These are phyloP conservation scores for Penicillium taxi DNA, from an alignment of 495 filamentous ascomycete species.

Conservation along the genomic window DNA sequence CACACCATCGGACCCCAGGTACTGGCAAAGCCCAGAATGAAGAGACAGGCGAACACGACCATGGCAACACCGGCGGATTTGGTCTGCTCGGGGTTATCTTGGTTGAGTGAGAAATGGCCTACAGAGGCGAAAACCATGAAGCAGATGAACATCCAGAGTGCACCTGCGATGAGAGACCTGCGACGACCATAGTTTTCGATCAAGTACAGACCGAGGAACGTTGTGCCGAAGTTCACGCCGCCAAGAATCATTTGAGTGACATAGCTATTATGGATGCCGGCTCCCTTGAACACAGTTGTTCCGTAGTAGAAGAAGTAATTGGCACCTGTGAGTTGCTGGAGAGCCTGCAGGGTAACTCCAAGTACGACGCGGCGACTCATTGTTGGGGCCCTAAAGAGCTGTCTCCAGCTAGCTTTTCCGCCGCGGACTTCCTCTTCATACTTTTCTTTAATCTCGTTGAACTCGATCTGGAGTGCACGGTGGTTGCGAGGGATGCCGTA, in stretches of 20 bases:
- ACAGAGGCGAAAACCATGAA: slow-evolving; percentile 66
- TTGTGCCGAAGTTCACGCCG: slow-evolving; percentile 62
- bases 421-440: slow-evolving; percentile 46
- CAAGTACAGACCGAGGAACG: slow-evolving; percentile 61
- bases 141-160: slow-evolving; percentile 61
- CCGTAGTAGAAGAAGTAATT: slow-evolving; percentile 73
- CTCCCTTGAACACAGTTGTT: slow-evolving; percentile 57
- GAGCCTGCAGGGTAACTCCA: slow-evolving; percentile 55
- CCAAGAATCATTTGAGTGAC: slow-evolving; percentile 67
- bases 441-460: slow-evolving; percentile 56
- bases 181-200: slow-evolving; percentile 64
- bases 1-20: slow-evolving; percentile 84
- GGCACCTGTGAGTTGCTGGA: slow-evolving; percentile 35
- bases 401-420: slow-evolving; percentile 16
- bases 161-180: slow-evolving; percentile 57
- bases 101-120: slow-evolving; percentile 52
- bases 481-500: slow-evolving; percentile 59
- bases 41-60: slow-evolving; percentile 66
- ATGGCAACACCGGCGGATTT: slow-evolving; percentile 57
- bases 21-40: slow-evolving; percentile 47
- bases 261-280: slow-evolving; percentile 59
- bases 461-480: slow-evolving; percentile 53
- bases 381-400: slow-evolving; percentile 55
- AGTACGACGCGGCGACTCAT: slow-evolving; percentile 61
- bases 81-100: slow-evolving; percentile 37